Conservation (phyloP, 2,329 filamentous ascomycete species). For the Penicillium freii region DNA sequence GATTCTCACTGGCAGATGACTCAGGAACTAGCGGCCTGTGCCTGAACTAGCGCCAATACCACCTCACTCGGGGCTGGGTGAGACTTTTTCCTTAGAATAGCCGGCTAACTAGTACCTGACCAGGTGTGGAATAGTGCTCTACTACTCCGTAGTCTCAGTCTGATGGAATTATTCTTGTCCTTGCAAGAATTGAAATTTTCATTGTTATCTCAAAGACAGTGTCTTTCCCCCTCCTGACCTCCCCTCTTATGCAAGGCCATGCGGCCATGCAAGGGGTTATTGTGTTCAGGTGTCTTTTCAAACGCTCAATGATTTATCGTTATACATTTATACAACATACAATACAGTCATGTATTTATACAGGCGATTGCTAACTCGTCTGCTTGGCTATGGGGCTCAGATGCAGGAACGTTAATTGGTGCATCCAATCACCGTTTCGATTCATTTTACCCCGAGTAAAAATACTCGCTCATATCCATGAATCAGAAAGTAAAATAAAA, state of each 20-base stretch:
- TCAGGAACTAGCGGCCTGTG: constrained; percentile 9
- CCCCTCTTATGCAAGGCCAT: not conserved
- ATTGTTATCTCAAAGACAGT: not conserved
- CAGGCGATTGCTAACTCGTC: not conserved
- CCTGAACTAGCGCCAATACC: not conserved
- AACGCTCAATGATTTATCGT: not conserved
- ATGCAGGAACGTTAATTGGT: not conserved
- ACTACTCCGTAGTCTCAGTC: not conserved
- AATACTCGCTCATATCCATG: not conserved
- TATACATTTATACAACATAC: not conserved
- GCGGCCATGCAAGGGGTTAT: not conserved
- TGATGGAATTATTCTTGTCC: not conserved
- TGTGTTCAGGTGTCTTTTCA: not conserved
- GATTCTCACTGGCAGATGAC: constrained; percentile 2
- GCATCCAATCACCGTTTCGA: not conserved
- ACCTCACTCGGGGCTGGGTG: not conserved
- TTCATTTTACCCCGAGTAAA: not conserved
- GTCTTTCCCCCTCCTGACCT: not conserved
- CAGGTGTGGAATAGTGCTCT: not conserved
- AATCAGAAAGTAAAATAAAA: not conserved
- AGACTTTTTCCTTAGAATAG: not conserved
- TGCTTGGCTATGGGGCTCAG: not conserved
- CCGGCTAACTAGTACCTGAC: not conserved
- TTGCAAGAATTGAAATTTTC: not conserved
- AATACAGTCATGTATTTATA: not conserved